phyloP scores from a whole-genome alignment of 2,329 filamentous ascomycete genomes.

The Cladosporium sp. region DNA sequence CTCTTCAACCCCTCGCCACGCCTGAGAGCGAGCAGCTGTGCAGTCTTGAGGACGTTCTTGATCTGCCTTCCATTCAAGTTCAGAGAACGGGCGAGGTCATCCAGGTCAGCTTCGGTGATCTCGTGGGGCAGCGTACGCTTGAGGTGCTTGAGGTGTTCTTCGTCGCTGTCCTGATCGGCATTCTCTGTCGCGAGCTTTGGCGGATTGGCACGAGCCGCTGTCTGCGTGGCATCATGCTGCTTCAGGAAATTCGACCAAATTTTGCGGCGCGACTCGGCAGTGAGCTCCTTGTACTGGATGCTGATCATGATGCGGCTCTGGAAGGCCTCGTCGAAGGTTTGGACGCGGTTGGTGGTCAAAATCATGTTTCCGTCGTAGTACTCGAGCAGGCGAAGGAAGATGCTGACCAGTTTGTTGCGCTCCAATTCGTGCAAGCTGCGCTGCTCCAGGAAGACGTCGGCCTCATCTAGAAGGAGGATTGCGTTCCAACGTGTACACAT shows the following conservation, averaged over 20 bases:
- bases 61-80: slow-evolving; percentile 41
- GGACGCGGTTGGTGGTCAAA: slow-evolving; percentile 43
- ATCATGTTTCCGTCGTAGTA: slow-evolving; percentile 40
- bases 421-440: slow-evolving; percentile 38
- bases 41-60: slow-evolving; percentile 41
- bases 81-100: slow-evolving; percentile 25
- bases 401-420: slow-evolving; percentile 45
- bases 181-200: background rate
- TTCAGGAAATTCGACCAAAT: slow-evolving; percentile 46
- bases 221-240: slow-evolving; percentile 24
- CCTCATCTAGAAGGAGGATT: slow-evolving; percentile 51
- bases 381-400: slow-evolving; percentile 36
- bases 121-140: slow-evolving; percentile 24
- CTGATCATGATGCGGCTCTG: slow-evolving; percentile 44
- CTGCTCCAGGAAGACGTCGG: slow-evolving; percentile 41
- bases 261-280: slow-evolving; percentile 31
- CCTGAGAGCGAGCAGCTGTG: slow-evolving; percentile 30
- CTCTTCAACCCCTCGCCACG: slow-evolving; percentile 23
- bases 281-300: slow-evolving; percentile 41
- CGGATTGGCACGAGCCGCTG: slow-evolving; percentile 18
- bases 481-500: slow-evolving; percentile 50
- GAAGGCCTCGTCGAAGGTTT: slow-evolving; percentile 43
- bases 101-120: slow-evolving; percentile 29
- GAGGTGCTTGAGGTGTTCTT: slow-evolving; percentile 17
- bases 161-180: slow-evolving; percentile 12